phyloP scores from a whole-genome alignment of 2,329 filamentous ascomycete genomes.

The Spiromastix sp. region DNA sequence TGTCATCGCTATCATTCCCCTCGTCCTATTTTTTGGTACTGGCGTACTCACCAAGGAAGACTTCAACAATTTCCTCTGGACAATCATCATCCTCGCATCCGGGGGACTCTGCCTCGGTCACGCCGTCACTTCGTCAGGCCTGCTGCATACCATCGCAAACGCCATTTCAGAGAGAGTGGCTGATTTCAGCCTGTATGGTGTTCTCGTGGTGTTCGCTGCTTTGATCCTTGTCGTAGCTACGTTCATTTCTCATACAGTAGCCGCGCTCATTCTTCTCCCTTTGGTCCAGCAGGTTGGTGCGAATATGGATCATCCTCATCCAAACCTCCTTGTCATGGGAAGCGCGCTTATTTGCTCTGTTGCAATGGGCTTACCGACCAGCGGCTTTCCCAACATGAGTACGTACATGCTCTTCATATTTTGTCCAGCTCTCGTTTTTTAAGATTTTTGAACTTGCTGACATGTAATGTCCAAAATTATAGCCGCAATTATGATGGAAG shows the following conservation, averaged over 20 bases:
- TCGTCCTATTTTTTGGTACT: slow-evolving; percentile 91
- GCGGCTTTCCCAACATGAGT: slow-evolving; percentile 99
- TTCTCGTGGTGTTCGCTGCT: slow-evolving; percentile 73
- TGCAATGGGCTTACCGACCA: slow-evolving; percentile 94
- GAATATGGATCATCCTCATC: slow-evolving; percentile 78
- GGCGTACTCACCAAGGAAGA: slow-evolving; percentile 97
- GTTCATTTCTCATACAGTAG: slow-evolving; percentile 96
- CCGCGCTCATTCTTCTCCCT: slow-evolving; percentile 86
- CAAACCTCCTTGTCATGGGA: slow-evolving; percentile 91
- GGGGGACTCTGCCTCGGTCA: slow-evolving; percentile 88
- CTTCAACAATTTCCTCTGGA: slow-evolving; percentile 99
- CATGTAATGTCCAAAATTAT: slow-evolving; percentile 5
- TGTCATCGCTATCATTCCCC: slow-evolving; percentile 90
- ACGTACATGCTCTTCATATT: slow-evolving; percentile 37
- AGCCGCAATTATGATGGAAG: slow-evolving; percentile 99
- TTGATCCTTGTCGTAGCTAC: slow-evolving; percentile 89
- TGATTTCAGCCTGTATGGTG: slow-evolving; percentile 71
- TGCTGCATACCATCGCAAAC: slow-evolving; percentile 77
- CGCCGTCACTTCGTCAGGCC: slow-evolving; percentile 83
- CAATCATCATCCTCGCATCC: slow-evolving; percentile 95
- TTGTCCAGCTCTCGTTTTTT: background rate
- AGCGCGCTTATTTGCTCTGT: slow-evolving; percentile 92
- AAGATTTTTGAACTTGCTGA: slow-evolving; percentile 9
- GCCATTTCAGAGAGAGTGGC: slow-evolving; percentile 65
- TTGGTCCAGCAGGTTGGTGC: slow-evolving; percentile 78